Percentiles rank a stretch among this genome's conserved stretches.
phyloP scores from a whole-genome alignment of 2,329 filamentous ascomycete species.

The Laburnicola sp. region DNA sequence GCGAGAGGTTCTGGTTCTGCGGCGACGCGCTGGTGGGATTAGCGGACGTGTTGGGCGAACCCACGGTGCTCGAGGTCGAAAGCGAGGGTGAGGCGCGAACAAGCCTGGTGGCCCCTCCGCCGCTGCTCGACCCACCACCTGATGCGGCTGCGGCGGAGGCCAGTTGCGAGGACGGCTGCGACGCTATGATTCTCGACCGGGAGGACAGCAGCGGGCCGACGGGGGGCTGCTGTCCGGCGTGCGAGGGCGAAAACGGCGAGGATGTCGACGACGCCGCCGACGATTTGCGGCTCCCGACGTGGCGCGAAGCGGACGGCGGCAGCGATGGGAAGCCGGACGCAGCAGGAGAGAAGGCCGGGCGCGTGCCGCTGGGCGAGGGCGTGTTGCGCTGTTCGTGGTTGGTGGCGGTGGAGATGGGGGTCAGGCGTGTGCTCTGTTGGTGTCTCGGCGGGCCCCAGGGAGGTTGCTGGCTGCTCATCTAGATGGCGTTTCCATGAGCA shows the following conservation, averaged over 20 bases:
- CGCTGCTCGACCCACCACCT: slow-evolving; percentile 57
- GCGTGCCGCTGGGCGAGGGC: slow-evolving; percentile 55
- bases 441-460: slow-evolving; percentile 60
- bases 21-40: slow-evolving; percentile 50
- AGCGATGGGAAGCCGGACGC: slow-evolving; percentile 58
- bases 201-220: slow-evolving; percentile 59
- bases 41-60: slow-evolving; percentile 57
- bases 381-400: slow-evolving; percentile 50
- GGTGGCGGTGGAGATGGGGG: slow-evolving; percentile 60
- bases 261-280: slow-evolving; percentile 59
- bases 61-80: slow-evolving; percentile 57
- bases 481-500: slow-evolving; percentile 48
- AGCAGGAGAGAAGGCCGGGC: slow-evolving; percentile 56
- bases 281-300: slow-evolving; percentile 57
- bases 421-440: slow-evolving; percentile 59
- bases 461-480: slow-evolving; percentile 57
- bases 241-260: slow-evolving; percentile 58
- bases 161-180: slow-evolving; percentile 57
- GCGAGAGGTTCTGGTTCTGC: slow-evolving; percentile 64
- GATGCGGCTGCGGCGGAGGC: slow-evolving; percentile 58
- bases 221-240: slow-evolving; percentile 59
- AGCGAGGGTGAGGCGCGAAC: slow-evolving; percentile 63
- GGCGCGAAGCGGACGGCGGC: slow-evolving; percentile 53
- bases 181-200: slow-evolving; percentile 59
- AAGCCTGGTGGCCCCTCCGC: slow-evolving; percentile 60